A percentile compares a stretch with the other conserved stretches of the same genome.
phyloP scores from a whole-genome alignment of 192 early-diverging fungal species.

The Entophlyctis helioformis region DNA sequence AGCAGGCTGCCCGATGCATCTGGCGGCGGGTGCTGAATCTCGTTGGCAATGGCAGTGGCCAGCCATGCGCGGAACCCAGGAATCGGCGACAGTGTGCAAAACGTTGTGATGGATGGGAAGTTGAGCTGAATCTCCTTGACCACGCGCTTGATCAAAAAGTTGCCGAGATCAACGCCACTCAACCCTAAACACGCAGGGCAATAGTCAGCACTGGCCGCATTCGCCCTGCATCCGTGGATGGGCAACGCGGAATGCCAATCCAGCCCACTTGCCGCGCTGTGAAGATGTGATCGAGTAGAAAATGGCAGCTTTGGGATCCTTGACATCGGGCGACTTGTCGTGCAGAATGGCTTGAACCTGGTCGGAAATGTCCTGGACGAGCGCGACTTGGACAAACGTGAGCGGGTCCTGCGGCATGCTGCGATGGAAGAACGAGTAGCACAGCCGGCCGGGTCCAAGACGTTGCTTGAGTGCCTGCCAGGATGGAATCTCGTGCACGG shows the following conservation, averaged over 20 bases:
- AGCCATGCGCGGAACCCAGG: conserved; percentile 83
- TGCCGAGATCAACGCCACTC: conserved; percentile 81
- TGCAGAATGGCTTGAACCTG: conserved; percentile 61
- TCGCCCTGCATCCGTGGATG: too few relatives aligned
- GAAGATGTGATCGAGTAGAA: conserved; percentile 89
- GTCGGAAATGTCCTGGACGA: conserved; percentile 45
- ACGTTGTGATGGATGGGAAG: conserved; percentile 60
- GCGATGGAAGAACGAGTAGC: conserved; percentile 77
- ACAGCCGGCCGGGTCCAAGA: conserved; percentile 55
- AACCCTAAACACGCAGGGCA: conserved; percentile 29
- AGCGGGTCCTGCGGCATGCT: conserved; percentile 69
- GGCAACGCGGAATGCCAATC: too few relatives aligned
- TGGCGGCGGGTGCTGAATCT: too few relatives aligned
- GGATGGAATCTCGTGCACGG: conserved; percentile 74
- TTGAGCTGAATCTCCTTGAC: conserved; percentile 63
- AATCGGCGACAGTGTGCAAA: conserved; percentile 83
- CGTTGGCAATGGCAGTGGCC: too few relatives aligned
- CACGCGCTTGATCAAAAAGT: conserved; percentile 76
- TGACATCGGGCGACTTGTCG: conserved; percentile 26
- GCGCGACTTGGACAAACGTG: conserved; percentile 80
- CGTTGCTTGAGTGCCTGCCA: conserved; percentile 76
- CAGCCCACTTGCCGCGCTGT: conserved; percentile 40
- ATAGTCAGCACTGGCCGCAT: too few relatives aligned
- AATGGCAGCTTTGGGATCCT: conserved; percentile 54
- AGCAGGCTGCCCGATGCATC: conserved; percentile 10